Conservation (phyloP, 2,329 filamentous ascomycete genomes). For the Verticillium dahliae region DNA sequence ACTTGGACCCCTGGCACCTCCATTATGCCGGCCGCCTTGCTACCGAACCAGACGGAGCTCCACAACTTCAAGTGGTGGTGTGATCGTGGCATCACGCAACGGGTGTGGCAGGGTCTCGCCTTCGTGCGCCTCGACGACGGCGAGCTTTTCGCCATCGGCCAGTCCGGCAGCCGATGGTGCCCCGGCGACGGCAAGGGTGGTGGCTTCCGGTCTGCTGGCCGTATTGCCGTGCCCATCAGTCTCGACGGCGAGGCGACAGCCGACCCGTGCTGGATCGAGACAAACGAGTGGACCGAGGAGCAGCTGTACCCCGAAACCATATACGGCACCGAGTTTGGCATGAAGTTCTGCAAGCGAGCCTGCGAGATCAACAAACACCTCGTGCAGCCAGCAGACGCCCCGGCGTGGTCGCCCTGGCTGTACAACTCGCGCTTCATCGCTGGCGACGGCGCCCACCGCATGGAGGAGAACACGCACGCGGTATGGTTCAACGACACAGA, state of each 20-base stretch:
- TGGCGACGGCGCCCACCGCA: constrained; percentile 12
- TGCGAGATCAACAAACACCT: constrained; percentile 11
- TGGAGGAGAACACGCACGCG: constrained; percentile 16
- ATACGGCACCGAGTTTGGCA: constrained; percentile 15
- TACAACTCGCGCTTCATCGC: constrained; percentile 13
- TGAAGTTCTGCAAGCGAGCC: constrained; percentile 11
- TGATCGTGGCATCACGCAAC: constrained; percentile 13
- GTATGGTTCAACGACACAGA: constrained; percentile 14
- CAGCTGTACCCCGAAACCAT: constrained; percentile 12
- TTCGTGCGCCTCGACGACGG: constrained; percentile 7
- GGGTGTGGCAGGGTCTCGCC: constrained; percentile 11
- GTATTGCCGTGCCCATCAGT: constrained; percentile 10
- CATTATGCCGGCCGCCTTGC: constrained; percentile 15
- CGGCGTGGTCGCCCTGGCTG: constrained; percentile 15
- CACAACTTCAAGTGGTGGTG: constrained; percentile 17
- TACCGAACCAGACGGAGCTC: constrained; percentile 16
- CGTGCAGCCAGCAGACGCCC: constrained; percentile 7
- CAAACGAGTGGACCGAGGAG: constrained; percentile 11
- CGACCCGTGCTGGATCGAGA: constrained; percentile 16
- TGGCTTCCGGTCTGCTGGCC: constrained; percentile 10
- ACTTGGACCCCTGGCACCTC: constrained; percentile 11
- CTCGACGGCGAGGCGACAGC: constrained; percentile 9
- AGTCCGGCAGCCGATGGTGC: constrained; percentile 11
- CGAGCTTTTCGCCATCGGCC: constrained; percentile 12
- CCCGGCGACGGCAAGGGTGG: background rate